These are phyloP conservation scores for Pseudopyrenochaeta lycopersici DNA, from an alignment of 2,329 filamentous ascomycete genomes.

Conservation along the genomic window DNA sequence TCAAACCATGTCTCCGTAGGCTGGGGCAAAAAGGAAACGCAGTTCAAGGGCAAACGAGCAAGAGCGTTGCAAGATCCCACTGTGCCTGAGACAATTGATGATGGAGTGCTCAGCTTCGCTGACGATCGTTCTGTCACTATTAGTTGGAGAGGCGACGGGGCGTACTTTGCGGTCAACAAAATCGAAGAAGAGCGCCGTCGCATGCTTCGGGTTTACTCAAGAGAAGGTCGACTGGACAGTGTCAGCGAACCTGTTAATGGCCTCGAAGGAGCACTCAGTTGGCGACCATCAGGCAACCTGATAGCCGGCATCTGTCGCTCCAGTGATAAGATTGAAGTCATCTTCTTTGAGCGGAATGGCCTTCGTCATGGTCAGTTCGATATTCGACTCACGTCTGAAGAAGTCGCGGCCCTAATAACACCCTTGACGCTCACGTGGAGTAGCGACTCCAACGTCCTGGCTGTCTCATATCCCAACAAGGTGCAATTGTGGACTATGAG, in stretches of 20 bases:
- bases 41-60: conserved; percentile 92
- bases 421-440: conserved; percentile 84
- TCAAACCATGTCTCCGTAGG: conserved; percentile 96
- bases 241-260: conserved; percentile 95
- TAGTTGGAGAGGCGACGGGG: conserved; percentile 94
- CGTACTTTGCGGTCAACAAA: conserved; percentile 86
- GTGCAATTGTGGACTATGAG: conserved; percentile 97
- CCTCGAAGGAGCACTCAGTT: conserved; percentile 86
- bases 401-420: conserved; percentile 63
- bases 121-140: conserved; percentile 78
- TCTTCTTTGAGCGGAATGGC: conserved; percentile 98
- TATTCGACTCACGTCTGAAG: conserved; percentile 72
- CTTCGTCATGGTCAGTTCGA: conserved; percentile 93
- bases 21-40: conserved; percentile 98
- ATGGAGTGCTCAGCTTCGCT: conserved; percentile 76
- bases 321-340: conserved; percentile 76
- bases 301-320: conserved; percentile 84
- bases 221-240: conserved; percentile 89
- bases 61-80: conserved; percentile 90
- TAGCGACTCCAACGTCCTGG: conserved; percentile 87
- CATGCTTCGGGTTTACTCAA: conserved; percentile 87
- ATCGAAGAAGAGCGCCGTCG: conserved; percentile 75
- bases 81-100: conserved; percentile 89
- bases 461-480: conserved; percentile 76
- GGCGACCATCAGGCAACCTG: conserved; percentile 89